Conservation (phyloP, 352 stramenopile genomes). For the Globisporangium solare region DNA sequence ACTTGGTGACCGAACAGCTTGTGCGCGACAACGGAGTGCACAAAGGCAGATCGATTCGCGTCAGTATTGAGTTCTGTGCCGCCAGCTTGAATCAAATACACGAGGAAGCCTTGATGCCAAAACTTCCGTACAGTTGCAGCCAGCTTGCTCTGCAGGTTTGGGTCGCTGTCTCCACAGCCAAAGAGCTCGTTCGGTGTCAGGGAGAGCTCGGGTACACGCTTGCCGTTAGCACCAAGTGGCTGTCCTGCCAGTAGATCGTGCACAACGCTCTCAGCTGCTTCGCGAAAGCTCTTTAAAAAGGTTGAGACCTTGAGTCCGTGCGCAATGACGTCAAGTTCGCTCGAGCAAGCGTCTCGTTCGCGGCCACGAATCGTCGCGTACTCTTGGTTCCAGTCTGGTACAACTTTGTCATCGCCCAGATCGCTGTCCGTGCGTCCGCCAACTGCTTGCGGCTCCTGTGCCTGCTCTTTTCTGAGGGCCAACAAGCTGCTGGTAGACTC, state of each 20-base stretch:
- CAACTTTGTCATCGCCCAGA: no score
- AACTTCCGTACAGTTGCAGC: constrained; percentile 20
- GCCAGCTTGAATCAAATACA: constrained; percentile 26
- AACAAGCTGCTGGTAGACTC: neutral
- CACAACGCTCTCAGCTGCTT: constrained; percentile 26
- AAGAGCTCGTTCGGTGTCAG: neutral
- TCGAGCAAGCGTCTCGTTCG: neutral
- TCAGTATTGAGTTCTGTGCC: neutral
- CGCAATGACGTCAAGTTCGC: constrained; percentile 1
- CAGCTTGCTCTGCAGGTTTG: neutral
- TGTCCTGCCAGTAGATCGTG: constrained; percentile 35
- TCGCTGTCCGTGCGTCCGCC: neutral
- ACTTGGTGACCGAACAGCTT: constrained; percentile 50
- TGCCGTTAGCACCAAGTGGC: constrained; percentile 17
- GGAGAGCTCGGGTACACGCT: constrained; percentile 9
- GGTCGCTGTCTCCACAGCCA: neutral
- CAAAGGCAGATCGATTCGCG: constrained; percentile 7
- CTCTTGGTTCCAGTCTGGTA: constrained; percentile 8
- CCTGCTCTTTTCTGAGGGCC: neutral
- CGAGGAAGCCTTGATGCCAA: constrained; percentile 22
- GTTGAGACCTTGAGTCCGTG: constrained; percentile 21
- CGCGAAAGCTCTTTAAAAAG: constrained; percentile 33
- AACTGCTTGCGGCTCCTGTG: neutral
- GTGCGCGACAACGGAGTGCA: constrained; percentile 14
- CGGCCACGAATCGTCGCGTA: neutral